Conservation (phyloP, 345 rosid genomes). For the Lepidium didymum region DNA sequence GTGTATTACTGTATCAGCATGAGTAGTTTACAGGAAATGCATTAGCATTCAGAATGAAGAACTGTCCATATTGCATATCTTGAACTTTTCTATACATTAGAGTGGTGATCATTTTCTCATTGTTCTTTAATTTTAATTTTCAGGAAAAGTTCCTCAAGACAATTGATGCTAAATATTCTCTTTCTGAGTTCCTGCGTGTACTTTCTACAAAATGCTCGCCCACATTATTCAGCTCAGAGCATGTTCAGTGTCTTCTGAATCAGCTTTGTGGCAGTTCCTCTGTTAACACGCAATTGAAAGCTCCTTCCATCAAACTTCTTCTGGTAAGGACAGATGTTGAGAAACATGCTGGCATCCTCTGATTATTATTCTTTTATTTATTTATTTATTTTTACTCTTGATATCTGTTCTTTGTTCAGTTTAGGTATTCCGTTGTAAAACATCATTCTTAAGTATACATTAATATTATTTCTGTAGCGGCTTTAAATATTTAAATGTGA, state of each 20-base stretch:
- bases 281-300: constrained; percentile 35
- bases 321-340: constrained; percentile 44
- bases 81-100: constrained; percentile 9
- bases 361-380: constrained; percentile 3
- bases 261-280: constrained; percentile 37
- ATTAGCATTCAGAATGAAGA: constrained; percentile 5
- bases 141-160: constrained; percentile 69
- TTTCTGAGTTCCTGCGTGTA: constrained; percentile 52
- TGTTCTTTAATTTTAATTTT: constrained; percentile 16
- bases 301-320: constrained; percentile 57
- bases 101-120: neutral
- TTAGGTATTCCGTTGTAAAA: neutral
- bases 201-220: constrained; percentile 67
- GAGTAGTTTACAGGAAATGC: constrained; percentile 8
- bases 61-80: constrained; percentile 1
- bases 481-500: neutral
- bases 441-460: neutral
- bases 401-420: neutral
- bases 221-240: constrained; percentile 68
- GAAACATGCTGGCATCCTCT: constrained; percentile 6
- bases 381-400: neutral
- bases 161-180: constrained; percentile 63
- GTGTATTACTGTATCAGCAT: neutral
- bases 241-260: constrained; percentile 48
- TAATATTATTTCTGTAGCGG: neutral